These are phyloP conservation scores for Microbotryum saponariae DNA, from an alignment of 1,284 basidiomycete species.

Conservation along the genomic window DNA sequence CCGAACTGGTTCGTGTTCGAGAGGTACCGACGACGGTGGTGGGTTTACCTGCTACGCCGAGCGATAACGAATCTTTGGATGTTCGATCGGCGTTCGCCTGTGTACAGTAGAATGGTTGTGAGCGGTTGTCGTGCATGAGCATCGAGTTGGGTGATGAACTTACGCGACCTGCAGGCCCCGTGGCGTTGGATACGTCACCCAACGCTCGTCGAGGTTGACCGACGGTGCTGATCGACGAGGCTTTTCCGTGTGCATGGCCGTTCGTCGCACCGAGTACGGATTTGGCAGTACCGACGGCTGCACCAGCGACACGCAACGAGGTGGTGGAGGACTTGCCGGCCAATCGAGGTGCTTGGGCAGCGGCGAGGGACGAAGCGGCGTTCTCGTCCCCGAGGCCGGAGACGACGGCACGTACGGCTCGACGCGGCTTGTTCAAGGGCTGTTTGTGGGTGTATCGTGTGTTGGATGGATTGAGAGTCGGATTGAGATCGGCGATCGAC, in stretches of 20 bases:
- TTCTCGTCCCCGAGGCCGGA: constrained; percentile 27
- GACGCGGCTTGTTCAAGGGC: constrained; percentile 10
- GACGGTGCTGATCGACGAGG: not conserved
- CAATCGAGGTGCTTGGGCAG: constrained; percentile 9
- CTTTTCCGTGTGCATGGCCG: not conserved
- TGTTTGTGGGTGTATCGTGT: too few relatives aligned
- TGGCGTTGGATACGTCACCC: constrained; percentile 29
- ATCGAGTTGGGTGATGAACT: not conserved
- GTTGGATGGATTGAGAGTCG: too few relatives aligned
- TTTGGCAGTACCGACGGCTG: constrained; percentile 1
- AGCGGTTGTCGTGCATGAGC: too few relatives aligned
- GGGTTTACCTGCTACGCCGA: constrained; percentile 15
- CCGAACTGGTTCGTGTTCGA: constrained; percentile 14
- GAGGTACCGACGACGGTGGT: constrained; percentile 8
- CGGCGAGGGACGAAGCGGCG: not conserved
- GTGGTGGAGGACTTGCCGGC: constrained; percentile 12
- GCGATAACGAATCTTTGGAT: constrained; percentile 11
- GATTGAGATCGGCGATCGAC: too few relatives aligned
- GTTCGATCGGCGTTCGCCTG: constrained; percentile 16
- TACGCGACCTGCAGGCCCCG: not conserved
- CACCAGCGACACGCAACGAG: constrained; percentile 7
- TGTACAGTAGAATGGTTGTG: not conserved
- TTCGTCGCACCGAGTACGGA: not conserved
- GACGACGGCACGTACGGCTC: constrained; percentile 22
- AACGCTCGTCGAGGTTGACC: constrained; percentile 15